A percentile compares a stretch with the other conserved stretches of the same genome.
These are phyloP conservation scores for Eleusine indica DNA, from an alignment of 176 grass and related monocot species.

Conservation along the genomic window DNA sequence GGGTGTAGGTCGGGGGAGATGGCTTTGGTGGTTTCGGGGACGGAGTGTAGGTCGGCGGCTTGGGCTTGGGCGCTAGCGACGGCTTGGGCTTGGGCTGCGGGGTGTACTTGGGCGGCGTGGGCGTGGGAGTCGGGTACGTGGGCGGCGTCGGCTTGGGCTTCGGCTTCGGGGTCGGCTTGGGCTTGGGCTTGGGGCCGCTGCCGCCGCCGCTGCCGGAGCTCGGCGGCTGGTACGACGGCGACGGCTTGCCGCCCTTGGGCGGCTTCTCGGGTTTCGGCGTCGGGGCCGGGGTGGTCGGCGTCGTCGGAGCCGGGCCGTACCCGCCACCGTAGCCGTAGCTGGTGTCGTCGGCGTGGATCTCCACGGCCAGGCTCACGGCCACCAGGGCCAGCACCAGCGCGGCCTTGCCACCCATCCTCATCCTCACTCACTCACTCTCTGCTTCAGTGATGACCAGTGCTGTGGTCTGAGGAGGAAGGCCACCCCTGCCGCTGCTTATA, in stretches of 20 bases:
- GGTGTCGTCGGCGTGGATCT: slow-evolving; percentile 34
- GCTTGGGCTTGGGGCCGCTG: slow-evolving; percentile 23
- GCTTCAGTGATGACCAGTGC: background rate
- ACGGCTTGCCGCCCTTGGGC: slow-evolving; percentile 8
- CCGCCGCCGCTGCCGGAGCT: background rate
- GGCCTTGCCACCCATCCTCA: slow-evolving; percentile 47
- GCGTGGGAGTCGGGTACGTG: background rate
- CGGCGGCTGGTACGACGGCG: slow-evolving; percentile 8
- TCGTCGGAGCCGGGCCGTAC: slow-evolving; percentile 33
- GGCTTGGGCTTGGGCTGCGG: background rate
- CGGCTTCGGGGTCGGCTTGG: background rate
- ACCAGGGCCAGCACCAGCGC: slow-evolving; percentile 59
- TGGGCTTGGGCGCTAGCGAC: background rate
- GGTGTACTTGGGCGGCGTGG: background rate
- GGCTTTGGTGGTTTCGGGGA: background rate
- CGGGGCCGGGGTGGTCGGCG: slow-evolving; percentile 8
- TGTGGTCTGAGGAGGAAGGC: slow-evolving; percentile 8
- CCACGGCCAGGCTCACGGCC: slow-evolving; percentile 58
- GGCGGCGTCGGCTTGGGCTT: background rate
- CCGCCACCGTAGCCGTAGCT: slow-evolving; percentile 45
- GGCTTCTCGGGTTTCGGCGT: slow-evolving; percentile 48
- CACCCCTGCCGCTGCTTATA: slow-evolving; percentile 31
- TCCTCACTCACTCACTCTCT: background rate
- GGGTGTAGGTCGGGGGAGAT: background rate
- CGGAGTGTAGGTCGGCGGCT: background rate